phyloP scores from a whole-genome alignment of 176 grass and related monocot species.

The Themeda triandra region DNA sequence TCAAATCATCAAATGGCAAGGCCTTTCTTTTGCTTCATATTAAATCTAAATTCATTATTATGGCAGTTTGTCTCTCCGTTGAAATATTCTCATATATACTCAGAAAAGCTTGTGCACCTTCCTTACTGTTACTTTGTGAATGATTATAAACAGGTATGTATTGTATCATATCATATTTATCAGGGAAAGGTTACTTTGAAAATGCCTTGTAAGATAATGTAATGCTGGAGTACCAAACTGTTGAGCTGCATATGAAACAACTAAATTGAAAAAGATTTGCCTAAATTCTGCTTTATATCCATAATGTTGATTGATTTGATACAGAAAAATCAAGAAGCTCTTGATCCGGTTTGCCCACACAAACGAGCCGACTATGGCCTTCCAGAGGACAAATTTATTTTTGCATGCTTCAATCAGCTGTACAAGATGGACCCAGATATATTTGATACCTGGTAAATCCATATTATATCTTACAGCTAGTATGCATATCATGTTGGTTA shows the following conservation, averaged over 20 bases:
- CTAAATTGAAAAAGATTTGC: not conserved
- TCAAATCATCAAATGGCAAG: not conserved
- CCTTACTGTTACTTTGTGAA: not conserved
- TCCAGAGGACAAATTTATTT: not conserved
- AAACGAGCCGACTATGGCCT: conserved; percentile 13
- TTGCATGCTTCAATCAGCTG: conserved; percentile 4
- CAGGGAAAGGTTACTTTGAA: not conserved
- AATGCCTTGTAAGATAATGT: not conserved
- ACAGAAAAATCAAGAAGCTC: not conserved
- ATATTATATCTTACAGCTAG: not conserved
- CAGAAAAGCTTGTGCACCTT: conserved; percentile 15
- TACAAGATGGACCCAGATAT: conserved; percentile 12
- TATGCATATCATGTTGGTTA: not conserved
- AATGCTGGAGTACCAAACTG: not conserved
- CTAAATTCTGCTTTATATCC: not conserved
- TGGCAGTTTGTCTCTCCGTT: conserved; percentile 8
- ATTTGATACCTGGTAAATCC: not conserved
- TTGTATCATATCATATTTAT: not conserved
- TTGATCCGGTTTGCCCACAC: not conserved
- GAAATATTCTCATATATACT: conserved; percentile 1
- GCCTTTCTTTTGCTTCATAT: not conserved
- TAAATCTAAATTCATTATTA: conserved; percentile 16
- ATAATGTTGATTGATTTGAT: not conserved
- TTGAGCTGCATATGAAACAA: not conserved
- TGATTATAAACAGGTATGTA: conserved; percentile 5